Base-by-base conservation (phyloP, 257 asterid genomes). In the Nicotiana sylvestris region DNA sequence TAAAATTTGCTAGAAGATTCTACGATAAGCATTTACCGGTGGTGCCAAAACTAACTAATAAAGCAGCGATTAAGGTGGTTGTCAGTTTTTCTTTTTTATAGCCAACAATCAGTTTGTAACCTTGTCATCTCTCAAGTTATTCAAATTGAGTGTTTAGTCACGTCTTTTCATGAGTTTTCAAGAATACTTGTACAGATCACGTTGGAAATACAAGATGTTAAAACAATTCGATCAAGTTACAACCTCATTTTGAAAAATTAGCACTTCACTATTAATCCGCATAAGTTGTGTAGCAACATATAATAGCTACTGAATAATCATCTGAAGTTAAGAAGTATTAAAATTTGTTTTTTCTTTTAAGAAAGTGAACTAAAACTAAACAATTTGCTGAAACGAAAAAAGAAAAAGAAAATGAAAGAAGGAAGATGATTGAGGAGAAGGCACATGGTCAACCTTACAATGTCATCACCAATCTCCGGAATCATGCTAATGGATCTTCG, bases 381-480 rank as follows among this genome's bases (percentile, higher is more conserved):
- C 70, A 57, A 43, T 62, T 74, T 49, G 80, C 62, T 0, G 29
- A 43, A 18, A 11, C 3, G 27, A 29, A 74, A 65, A 83, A 76
- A 77, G 72, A 86, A 72, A 76, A 15, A 78, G 81, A 68, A 62
- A 25, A 85, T 77, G 81, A 83, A 83, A 81, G 61, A 81, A 62
- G 25, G 70, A 29, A 68, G 84, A 76, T 56, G 78, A 82, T 82
- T 12, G 39, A 77, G 80, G 82, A 85, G 84, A 82, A 69, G 81
- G 77, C 76, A 37, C 78, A 68, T 66, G 78, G 79, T 86, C 91
- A 87, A 95, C 98, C 97, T 95, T 84, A 92, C 98, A 82, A 91
- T 92, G 86, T 95, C 98, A 82, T 95, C 98, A 69, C 98, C 94
- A 85, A 95, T 93, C 92, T 95, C 98, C 9, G 98, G 98, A 88